Evolutionary conservation across 2,329 filamentous ascomycete genomes (phyloP).

Genomic region (Colletotrichum cuscutae): DNA sequence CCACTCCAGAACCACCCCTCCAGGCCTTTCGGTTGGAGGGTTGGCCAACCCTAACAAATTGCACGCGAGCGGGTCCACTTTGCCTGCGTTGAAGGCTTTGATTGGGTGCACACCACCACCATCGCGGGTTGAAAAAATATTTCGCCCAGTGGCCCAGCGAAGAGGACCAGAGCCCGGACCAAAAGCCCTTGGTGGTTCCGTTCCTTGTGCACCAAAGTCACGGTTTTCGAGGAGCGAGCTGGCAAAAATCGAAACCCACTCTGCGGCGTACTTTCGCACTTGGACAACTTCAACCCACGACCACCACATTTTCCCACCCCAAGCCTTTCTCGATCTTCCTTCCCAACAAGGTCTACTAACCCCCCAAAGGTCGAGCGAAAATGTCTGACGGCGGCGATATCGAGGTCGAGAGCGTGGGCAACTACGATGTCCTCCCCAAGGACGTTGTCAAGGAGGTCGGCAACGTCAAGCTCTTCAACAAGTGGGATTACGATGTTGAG

Average conservation of each 20-base stretch:
- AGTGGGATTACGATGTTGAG: constrained; percentile 98
- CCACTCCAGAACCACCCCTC: constrained; percentile 29
- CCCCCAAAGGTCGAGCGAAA: constrained; percentile 53
- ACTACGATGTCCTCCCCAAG: constrained; percentile 89
- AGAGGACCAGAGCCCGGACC: constrained; percentile 1
- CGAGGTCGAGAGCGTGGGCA: constrained; percentile 83
- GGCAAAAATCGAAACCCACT: constrained; percentile 34
- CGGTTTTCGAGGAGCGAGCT: constrained; percentile 3
- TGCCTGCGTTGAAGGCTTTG: constrained; percentile 41
- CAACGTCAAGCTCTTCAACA: constrained; percentile 97
- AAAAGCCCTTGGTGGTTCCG: constrained; percentile 4
- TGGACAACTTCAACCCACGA: constrained; percentile 36
- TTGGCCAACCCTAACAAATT: constrained; percentile 49
- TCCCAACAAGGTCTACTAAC: constrained; percentile 29
- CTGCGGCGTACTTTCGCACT: constrained; percentile 24
- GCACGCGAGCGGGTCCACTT: constrained; percentile 41
- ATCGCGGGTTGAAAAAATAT: constrained; percentile 42
- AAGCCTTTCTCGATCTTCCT: constrained; percentile 28
- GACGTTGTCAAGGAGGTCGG: constrained; percentile 90
- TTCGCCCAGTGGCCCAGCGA: constrained; percentile 36
- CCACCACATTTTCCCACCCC: constrained; percentile 35
- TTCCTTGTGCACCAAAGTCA: constrained; percentile 7
- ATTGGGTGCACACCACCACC: constrained; percentile 51
- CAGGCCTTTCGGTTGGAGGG: constrained; percentile 43
- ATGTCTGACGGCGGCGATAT: constrained; percentile 98